These are phyloP conservation scores for Backusella mclennaniae DNA, from an alignment of 192 early-diverging fungal genomes.

Conservation along the genomic window DNA sequence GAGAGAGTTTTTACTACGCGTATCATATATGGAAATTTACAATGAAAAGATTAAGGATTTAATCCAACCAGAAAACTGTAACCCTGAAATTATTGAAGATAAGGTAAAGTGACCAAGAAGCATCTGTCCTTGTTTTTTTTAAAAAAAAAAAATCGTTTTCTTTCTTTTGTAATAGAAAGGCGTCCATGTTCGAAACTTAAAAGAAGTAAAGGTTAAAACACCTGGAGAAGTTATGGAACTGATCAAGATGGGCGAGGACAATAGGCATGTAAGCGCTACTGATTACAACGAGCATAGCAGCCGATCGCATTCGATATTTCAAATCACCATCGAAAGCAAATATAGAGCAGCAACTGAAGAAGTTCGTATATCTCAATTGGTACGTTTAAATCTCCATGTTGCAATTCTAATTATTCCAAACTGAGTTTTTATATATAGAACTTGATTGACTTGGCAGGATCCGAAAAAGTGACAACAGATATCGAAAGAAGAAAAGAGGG, in stretches of 20 bases:
- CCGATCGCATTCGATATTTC: slow-evolving; percentile 96
- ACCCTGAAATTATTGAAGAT: slow-evolving; percentile 73
- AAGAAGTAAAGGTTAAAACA: slow-evolving; percentile 71
- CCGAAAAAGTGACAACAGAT: slow-evolving; percentile 14
- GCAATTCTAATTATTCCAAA: neutral
- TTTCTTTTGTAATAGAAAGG: slow-evolving; percentile 44
- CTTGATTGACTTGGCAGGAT: slow-evolving; percentile 78
- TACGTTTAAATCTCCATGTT: neutral
- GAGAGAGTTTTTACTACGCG: slow-evolving; percentile 82
- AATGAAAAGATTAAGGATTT: slow-evolving; percentile 92
- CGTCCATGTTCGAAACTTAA: slow-evolving; percentile 70
- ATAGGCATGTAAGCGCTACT: slow-evolving; percentile 86
- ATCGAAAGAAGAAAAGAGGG: slow-evolving; percentile 18
- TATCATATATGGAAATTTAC: slow-evolving; percentile 98
- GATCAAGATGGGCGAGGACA: slow-evolving; percentile 71
- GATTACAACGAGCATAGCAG: slow-evolving; percentile 91
- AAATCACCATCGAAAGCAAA: slow-evolving; percentile 55
- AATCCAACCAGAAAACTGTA: slow-evolving; percentile 72
- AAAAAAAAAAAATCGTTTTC: too few relatives aligned
- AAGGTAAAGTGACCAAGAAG: slow-evolving; percentile 19
- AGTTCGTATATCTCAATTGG: slow-evolving; percentile 40
- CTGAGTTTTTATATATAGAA: slow-evolving; percentile 46
- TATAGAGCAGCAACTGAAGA: neutral
- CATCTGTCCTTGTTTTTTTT: neutral
- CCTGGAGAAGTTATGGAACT: slow-evolving; percentile 74